Evolutionary conservation across 2,329 filamentous ascomycete species (phyloP).

Genomic region (Chaetomiaceae sp.): DNA sequence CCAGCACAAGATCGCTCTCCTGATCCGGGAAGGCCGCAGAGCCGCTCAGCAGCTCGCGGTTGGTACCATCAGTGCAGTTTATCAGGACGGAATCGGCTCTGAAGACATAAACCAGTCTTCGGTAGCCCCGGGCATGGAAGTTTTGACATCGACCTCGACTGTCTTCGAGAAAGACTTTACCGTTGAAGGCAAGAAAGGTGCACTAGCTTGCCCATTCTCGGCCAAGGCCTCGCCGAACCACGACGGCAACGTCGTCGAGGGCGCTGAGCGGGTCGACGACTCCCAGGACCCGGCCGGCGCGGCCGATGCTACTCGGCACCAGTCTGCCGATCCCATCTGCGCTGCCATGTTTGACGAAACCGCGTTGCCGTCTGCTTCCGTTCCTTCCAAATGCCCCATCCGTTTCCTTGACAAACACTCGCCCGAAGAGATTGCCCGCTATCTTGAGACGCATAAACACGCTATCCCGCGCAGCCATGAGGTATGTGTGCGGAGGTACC

Average conservation of each 20-base stretch:
- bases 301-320: slow-evolving; percentile 41
- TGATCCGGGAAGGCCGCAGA: slow-evolving; percentile 58
- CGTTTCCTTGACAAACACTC: slow-evolving; percentile 88
- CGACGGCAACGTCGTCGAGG: slow-evolving; percentile 16
- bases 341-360: slow-evolving; percentile 58
- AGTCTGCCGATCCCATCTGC: slow-evolving; percentile 55
- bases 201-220: slow-evolving; percentile 74
- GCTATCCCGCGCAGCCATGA: slow-evolving; percentile 90
- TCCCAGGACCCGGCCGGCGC: slow-evolving; percentile 20
- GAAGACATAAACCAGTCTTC: slow-evolving; percentile 26
- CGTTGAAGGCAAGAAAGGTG: slow-evolving; percentile 72
- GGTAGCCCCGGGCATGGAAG: slow-evolving; percentile 19
- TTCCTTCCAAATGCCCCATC: slow-evolving; percentile 72
- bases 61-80: slow-evolving; percentile 35
- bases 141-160: slow-evolving; percentile 54
- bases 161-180: slow-evolving; percentile 87
- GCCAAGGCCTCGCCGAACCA: slow-evolving; percentile 36
- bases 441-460: slow-evolving; percentile 93
- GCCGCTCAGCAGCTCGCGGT: slow-evolving; percentile 49
- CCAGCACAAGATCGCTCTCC: slow-evolving; percentile 54
- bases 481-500: slow-evolving; percentile 83
- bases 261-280: slow-evolving; percentile 15
- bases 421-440: slow-evolving; percentile 85
- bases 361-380: slow-evolving; percentile 45
- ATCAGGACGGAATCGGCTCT: too few species aligned